Base-by-base conservation (phyloP, 1,284 basidiomycete species). In the Quambalaria eucalypti region DNA sequence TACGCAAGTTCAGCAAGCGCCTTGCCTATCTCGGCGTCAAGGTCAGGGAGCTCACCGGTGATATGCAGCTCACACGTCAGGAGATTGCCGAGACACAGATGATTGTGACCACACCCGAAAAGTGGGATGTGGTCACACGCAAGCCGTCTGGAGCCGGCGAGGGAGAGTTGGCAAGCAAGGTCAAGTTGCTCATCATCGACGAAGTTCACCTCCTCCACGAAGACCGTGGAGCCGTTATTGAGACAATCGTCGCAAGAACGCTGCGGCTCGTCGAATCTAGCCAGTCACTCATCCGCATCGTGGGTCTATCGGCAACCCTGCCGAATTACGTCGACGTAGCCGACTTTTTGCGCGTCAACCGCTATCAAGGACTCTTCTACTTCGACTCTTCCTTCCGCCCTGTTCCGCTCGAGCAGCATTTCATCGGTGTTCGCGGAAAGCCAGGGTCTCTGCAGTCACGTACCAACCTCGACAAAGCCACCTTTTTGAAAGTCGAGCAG, bases 51-150 rank as follows among this genome's bases (percentile, higher is more conserved):
- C 79, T 98, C 56, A 99, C 95, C 85, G 92, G 95, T 77, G 95
- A 99, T 73, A 98, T 98, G 92, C 95, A 98, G 76, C 78, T 99
- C 74, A 93, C 95, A 1, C 87, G 88, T 71, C 82, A 85, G 29
- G 93, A 98, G 77, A 93, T 99, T 59, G 86, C 86, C 2, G 86
- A 89, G 76, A 99, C 95, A 14, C 95, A 98, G 73, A 88, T 99
- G 56, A 97, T 99, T 60, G 91, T 99, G 10, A 99, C 95, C 0
- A 99, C 95, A 0, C 95, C 95, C 0, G 95, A 99, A 76, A 99
- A 99, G 77, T 99, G 95, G 95, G 95, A 99, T 67, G 95, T 99
- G 0, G 95, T 98, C 0, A 99, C 95, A 6, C 82, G 95, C 58
- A 98, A 96, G 75, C 91, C 93, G 0, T 90, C 88, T 0, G 92